These are phyloP conservation scores for Fusarium sp. DNA, from an alignment of 2,329 filamentous ascomycete species.

Conservation along the genomic window DNA sequence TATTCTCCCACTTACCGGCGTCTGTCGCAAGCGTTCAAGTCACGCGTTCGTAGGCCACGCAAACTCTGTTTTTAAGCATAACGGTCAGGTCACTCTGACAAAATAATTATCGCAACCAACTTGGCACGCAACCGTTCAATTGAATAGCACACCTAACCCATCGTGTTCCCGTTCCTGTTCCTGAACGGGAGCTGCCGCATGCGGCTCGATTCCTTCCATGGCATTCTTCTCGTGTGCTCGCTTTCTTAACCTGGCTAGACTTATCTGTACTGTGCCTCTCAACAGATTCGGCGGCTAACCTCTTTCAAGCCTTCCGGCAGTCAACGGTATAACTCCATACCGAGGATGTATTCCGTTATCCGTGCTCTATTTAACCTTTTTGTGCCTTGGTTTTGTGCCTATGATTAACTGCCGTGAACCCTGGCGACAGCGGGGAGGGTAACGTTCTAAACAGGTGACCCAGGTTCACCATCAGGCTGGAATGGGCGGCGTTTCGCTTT, in stretches of 20 bases:
- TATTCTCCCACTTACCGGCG: neutral
- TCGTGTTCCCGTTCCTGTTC: neutral
- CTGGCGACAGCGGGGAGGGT: neutral
- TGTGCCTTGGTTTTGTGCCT: neutral
- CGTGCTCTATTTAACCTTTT: neutral
- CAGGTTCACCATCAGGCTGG: neutral
- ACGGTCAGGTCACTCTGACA: neutral
- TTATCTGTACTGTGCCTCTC: neutral
- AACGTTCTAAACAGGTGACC: neutral
- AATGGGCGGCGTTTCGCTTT: neutral
- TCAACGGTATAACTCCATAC: neutral
- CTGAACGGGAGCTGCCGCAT: conserved; percentile 1
- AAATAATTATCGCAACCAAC: neutral
- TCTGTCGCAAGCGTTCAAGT: neutral
- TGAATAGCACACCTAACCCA: neutral
- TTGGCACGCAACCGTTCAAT: neutral
- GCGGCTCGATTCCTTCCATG: neutral
- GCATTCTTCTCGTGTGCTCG: neutral
- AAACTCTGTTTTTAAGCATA: conserved; percentile 7
- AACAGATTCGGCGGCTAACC: neutral
- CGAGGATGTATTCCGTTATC: neutral
- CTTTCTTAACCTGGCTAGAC: neutral
- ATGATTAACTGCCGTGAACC: neutral
- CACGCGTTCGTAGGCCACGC: neutral
- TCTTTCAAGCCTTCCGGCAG: neutral